Evolutionary conservation across 129 eudicot genomes (phyloP), one percentile per base, ranked within the genome.

Genomic region (Flaveria linearis): DNA sequence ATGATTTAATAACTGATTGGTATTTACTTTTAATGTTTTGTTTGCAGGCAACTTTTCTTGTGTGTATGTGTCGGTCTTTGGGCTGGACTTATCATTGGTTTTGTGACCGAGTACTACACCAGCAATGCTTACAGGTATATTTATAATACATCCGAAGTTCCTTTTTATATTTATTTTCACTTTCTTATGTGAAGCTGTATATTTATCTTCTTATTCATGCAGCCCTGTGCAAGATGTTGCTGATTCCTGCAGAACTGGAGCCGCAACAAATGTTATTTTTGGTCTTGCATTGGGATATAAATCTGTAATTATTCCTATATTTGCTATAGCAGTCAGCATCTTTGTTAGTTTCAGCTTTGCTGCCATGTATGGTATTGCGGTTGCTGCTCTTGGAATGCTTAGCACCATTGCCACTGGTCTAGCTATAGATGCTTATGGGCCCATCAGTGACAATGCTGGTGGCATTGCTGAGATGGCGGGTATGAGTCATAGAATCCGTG

Each of bases 381-480:
- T 92, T 14, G 97, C 97, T 75, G 97, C 97, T 7, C 92, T 92
- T 52, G 97, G 97, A 47, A 92, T 92, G 97, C 85, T 92, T 45
- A 89, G 96, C 82, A 92, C 97, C 46, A 92, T 92, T 71, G 97
- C 97, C 5, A 92, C 97, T 61, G 97, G 97, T 22, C 75, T 92
- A 84, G 96, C 97, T 8, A 92, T 92, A 63, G 97, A 92, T 84
- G 97, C 97, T 55, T 92, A 92, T 53, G 97, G 97, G 15, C 97
- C 97, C 51, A 92, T 92, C 51, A 89, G 96, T 80, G 97, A 92
- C 69, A 92, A 92, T 82, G 97, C 97, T 20, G 97, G 97, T 39
- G 97, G 97, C 57, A 92, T 92, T 66, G 97, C 97, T 67, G 97
- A 92, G 84, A 92, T 92, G 97, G 97, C 97, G 9, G 97, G 97